phyloP scores from a whole-genome alignment of 331 rosid genomes.

The Quercus tomentella region DNA sequence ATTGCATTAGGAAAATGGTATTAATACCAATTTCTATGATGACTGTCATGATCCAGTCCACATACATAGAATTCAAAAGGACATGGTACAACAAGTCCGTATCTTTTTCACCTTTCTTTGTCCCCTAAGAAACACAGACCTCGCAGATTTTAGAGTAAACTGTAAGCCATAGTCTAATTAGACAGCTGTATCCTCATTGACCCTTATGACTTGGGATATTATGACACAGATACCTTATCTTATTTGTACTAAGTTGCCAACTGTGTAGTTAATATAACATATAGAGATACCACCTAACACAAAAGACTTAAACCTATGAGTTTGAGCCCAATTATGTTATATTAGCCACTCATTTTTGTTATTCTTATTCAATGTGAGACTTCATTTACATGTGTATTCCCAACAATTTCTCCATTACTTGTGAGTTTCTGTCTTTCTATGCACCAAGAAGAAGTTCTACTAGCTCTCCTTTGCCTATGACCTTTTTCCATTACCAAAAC shows the following conservation, averaged over 20 bases:
- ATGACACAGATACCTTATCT: neutral
- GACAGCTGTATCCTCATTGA: neutral
- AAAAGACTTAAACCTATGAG: too few species aligned
- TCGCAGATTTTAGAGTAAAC: neutral
- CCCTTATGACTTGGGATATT: neutral
- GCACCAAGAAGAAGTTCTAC: too few species aligned
- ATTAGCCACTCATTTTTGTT: too few species aligned
- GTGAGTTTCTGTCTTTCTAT: too few species aligned
- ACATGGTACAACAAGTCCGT: neutral
- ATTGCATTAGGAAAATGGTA: neutral
- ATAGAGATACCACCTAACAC: too few species aligned
- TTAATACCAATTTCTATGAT: neutral
- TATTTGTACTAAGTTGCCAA: neutral
- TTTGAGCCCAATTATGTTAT: too few species aligned
- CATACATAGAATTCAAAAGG: neutral
- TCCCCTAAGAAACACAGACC: neutral
- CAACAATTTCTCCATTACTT: too few species aligned
- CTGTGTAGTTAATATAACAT: too few species aligned
- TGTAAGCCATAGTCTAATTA: neutral
- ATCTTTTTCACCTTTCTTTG: neutral
- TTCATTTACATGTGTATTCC: too few species aligned
- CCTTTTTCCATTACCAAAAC: too few species aligned
- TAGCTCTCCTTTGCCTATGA: too few species aligned
- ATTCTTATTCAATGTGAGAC: too few species aligned
- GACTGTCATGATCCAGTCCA: neutral